Conservation (phyloP, 1,284 basidiomycete species). For the Ustilago nuda region DNA sequence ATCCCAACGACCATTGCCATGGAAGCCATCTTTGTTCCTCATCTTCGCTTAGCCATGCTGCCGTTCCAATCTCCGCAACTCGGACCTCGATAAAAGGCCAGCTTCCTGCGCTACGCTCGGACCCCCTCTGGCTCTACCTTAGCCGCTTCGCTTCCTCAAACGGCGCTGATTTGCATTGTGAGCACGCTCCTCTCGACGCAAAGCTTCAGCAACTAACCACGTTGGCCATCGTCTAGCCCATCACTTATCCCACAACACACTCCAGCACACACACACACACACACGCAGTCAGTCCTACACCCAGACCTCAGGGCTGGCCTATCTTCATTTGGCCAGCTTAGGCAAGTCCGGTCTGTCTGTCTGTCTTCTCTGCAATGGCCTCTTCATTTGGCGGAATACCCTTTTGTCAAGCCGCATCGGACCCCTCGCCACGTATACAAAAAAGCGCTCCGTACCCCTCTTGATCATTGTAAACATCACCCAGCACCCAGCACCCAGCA, state of each 20-base stretch:
- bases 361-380: slow-evolving; percentile 1
- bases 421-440: not conserved
- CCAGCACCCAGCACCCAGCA: not conserved
- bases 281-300: not conserved
- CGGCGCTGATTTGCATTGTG: slow-evolving; percentile 5
- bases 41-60: not conserved
- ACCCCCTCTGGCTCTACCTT: slow-evolving; percentile 2
- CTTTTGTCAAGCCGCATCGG: not conserved
- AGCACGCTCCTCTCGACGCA: slow-evolving; percentile 17
- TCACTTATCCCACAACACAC: not conserved
- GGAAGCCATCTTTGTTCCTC: not conserved
- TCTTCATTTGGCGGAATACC: slow-evolving; percentile 10
- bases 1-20: not conserved
- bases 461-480: not conserved
- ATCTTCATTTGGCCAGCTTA: slow-evolving; percentile 8
- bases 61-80: not conserved
- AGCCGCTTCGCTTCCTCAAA: not conserved
- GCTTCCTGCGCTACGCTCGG: slow-evolving; percentile 3
- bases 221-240: not conserved
- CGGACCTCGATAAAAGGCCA: not conserved
- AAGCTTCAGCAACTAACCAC: not conserved
- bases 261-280: not conserved
- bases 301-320: not conserved
- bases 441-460: not conserved
- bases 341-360: not conserved